Evolutionary conservation across 768 basidiomycete species (phyloP).

Genomic region (Xerocomellus dryophilus): DNA sequence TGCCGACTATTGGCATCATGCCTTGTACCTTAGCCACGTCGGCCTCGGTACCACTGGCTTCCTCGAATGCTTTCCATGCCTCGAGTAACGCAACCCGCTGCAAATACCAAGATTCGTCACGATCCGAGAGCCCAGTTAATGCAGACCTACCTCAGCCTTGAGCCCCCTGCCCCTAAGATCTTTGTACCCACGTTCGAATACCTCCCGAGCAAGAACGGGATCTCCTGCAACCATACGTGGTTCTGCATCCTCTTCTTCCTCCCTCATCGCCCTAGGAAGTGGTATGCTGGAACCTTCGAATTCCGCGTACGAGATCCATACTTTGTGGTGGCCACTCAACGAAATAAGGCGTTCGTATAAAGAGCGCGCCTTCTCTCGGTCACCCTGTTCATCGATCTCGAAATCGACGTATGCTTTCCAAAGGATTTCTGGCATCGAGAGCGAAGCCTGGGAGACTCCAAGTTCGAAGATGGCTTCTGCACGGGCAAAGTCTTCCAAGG

Average conservation of each 20-base stretch:
- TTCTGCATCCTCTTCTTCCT: constrained; percentile 54
- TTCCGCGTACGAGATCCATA: constrained; percentile 93
- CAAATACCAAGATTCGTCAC: constrained; percentile 1
- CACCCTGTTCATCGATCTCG: constrained; percentile 85
- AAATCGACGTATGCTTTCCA: constrained; percentile 98
- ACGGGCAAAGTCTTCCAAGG: constrained; percentile 82
- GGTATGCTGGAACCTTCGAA: constrained; percentile 84
- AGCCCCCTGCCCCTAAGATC: constrained; percentile 77
- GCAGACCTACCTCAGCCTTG: constrained; percentile 76
- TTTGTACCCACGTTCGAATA: constrained; percentile 86
- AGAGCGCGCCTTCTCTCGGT: constrained; percentile 77
- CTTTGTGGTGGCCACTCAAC: constrained; percentile 91
- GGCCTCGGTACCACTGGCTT: constrained; percentile 67
- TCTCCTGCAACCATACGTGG: constrained; percentile 70
- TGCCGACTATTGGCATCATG: constrained; percentile 92
- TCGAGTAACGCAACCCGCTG: constrained; percentile 90
- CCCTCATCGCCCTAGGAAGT: constrained; percentile 58
- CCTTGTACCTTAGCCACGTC: constrained; percentile 80
- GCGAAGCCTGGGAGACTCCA: constrained; percentile 73
- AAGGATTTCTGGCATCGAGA: constrained; percentile 93
- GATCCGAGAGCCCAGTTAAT: not conserved
- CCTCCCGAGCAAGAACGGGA: constrained; percentile 60
- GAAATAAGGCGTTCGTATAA: constrained; percentile 86
- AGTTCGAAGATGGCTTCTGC: constrained; percentile 94
- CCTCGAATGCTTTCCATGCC: constrained; percentile 94